phyloP scores from a whole-genome alignment of 1,284 basidiomycete genomes.

The Pseudozyma sp. region DNA sequence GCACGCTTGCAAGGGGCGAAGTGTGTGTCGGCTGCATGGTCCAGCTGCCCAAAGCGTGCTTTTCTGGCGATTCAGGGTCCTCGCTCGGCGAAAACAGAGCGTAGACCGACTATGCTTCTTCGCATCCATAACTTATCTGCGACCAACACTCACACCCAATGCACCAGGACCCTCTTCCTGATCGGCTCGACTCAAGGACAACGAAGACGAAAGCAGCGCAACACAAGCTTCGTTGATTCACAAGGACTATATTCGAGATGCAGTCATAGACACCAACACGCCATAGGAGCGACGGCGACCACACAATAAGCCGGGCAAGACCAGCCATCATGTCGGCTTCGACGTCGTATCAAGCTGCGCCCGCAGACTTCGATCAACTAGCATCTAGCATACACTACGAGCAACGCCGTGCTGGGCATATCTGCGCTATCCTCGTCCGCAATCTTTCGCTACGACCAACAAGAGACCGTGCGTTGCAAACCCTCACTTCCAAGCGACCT shows the following conservation, averaged over 20 bases:
- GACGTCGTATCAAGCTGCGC: not conserved
- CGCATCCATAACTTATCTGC: constrained; percentile 10
- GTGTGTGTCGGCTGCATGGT: constrained; percentile 14
- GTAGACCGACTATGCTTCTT: constrained; percentile 6
- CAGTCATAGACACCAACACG: not conserved
- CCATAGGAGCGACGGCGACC: not conserved
- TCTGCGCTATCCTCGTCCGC: constrained; percentile 41
- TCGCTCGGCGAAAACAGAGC: not conserved
- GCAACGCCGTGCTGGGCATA: constrained; percentile 38
- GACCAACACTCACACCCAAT: not conserved
- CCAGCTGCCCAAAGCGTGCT: constrained; percentile 9
- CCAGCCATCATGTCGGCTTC: constrained; percentile 15
- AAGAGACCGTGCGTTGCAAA: constrained; percentile 40
- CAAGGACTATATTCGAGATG: too few species aligned
- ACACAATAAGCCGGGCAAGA: not conserved
- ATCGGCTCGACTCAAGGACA: too few species aligned
- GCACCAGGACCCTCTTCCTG: too few species aligned
- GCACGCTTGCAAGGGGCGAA: not conserved
- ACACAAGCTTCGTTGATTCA: too few species aligned
- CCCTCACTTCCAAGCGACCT: constrained; percentile 32
- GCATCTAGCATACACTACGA: constrained; percentile 9
- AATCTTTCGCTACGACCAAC: constrained; percentile 44
- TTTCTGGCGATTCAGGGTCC: constrained; percentile 16
- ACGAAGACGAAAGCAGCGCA: too few species aligned
- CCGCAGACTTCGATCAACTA: not conserved